Evolutionary conservation across 148 eudicot genomes (phyloP), one percentile per base, ranked within the genome.

Genomic region (Nepenthes mirabilis): DNA sequence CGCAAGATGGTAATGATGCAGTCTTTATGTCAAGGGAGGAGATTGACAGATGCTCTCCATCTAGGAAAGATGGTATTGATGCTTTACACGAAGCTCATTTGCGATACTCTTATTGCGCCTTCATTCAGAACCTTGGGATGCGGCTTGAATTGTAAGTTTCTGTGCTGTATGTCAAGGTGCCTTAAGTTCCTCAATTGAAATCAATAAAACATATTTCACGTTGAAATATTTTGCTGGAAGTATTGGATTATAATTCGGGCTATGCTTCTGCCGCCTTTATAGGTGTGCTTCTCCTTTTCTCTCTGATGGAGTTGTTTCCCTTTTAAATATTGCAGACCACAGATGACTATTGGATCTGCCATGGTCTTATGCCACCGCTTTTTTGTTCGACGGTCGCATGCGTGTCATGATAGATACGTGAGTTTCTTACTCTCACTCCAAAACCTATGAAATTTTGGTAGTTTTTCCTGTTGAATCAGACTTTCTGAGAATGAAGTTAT

Each of bases 361-460:
- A 88, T 93, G 99, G 96, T 93, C 60, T 71, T 93, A 47, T 93
- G 99, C 70, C 99, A 93, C 65, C 96, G 99, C 11, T 93, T 93
- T 75, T 93, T 88, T 65, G 67, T 86, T 48, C 81, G 91, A 33
- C 79, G 89, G 55, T 93, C 99, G 2, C 99, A 93, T 86, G 99
- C 99, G 58, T 80, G 69, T 57, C 95, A 93, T 67, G 99, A 93
- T 70, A 86, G 99, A 93, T 88, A 73, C 86, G 99, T 93, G 62
- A 88, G 94, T 91, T 68, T 34, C 64, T 53, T 56, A 32, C 43
- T 37, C 10, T 40, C 45, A 4, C 45, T 40, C 8, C 6, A 8
- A 40, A 3, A 8, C 45, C 45, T 40, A 3, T 40, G 45, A 3
- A 40, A 40, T 40, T 40, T 40, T 23, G 23, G 23, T 23, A 23